These are phyloP conservation scores for Amorphotheca resinae DNA, from an alignment of 495 filamentous ascomycete genomes.

Conservation along the genomic window DNA sequence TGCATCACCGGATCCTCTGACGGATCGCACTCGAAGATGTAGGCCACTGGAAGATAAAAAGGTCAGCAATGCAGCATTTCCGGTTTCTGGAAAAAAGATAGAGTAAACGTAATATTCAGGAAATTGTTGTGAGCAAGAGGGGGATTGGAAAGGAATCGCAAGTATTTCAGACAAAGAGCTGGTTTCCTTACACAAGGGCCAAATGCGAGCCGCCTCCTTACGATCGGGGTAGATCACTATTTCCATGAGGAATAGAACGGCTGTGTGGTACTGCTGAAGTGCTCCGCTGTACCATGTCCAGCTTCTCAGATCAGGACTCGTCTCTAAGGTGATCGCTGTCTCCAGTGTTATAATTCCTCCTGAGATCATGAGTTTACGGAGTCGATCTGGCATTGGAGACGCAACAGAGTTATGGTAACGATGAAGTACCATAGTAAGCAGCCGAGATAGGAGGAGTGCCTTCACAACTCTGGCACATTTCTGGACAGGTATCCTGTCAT, in stretches of 20 bases:
- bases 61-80: too few relatives aligned
- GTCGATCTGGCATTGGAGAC: constrained; percentile 34
- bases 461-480: constrained; percentile 46
- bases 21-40: constrained; percentile 41
- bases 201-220: constrained; percentile 46
- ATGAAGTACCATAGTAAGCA: constrained; percentile 53
- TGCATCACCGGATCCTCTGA: constrained; percentile 10
- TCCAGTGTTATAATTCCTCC: constrained; percentile 44
- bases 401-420: constrained; percentile 47
- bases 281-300: constrained; percentile 47
- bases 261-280: constrained; percentile 42
- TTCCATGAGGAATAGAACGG: constrained; percentile 39
- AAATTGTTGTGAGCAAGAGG: too few relatives aligned
- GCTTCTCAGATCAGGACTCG: constrained; percentile 32
- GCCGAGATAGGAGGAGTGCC: constrained; percentile 43
- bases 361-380: constrained; percentile 35
- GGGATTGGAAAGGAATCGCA: too few relatives aligned
- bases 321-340: constrained; percentile 46
- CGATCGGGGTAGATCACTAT: constrained; percentile 43
- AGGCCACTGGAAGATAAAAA: too few relatives aligned
- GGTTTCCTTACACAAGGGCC: too few relatives aligned
- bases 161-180: too few relatives aligned
- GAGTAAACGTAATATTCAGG: too few relatives aligned
- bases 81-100: too few relatives aligned
- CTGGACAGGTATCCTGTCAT: constrained; percentile 45